Evolutionary conservation across 2,329 filamentous ascomycete genomes (phyloP).

Genomic region (Sporothrix dimorphospora): DNA sequence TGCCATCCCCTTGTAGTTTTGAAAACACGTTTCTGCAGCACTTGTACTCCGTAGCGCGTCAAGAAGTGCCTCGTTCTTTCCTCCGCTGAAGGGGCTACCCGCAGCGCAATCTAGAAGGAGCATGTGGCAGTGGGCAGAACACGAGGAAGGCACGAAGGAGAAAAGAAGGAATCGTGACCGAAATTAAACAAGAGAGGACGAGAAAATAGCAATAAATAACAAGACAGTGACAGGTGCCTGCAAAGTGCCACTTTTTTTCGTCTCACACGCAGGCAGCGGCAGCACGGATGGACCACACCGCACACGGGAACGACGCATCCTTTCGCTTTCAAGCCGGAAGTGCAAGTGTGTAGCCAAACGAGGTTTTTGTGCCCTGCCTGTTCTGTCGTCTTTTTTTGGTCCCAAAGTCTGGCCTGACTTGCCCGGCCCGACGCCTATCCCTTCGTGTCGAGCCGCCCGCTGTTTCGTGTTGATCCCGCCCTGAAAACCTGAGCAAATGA

Average conservation of each 20-base stretch:
- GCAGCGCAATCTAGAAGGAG: not conserved
- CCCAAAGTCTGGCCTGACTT: not conserved
- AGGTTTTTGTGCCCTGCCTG: not conserved
- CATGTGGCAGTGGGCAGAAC: not conserved
- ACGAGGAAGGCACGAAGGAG: not conserved
- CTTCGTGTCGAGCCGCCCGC: constrained; percentile 31
- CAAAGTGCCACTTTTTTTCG: not conserved
- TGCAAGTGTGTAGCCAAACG: not conserved
- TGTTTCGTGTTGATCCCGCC: constrained; percentile 22
- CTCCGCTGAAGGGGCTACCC: not conserved
- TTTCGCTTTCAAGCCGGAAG: not conserved
- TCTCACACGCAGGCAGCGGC: not conserved
- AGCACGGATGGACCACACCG: not conserved
- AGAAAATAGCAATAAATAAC: not conserved
- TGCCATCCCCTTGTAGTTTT: not conserved
- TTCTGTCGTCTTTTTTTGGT: not conserved
- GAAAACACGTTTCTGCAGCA: not conserved
- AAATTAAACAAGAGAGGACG: not conserved
- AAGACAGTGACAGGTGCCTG: not conserved
- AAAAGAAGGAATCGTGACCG: not conserved
- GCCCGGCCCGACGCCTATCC: constrained; percentile 25
- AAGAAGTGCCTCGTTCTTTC: not conserved
- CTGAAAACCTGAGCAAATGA: constrained; percentile 17
- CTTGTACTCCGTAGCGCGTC: not conserved
- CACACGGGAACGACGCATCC: not conserved